These are phyloP conservation scores for Vickermania ingenoplastis DNA, from an alignment of 208 protist species.

Conservation along the genomic window DNA sequence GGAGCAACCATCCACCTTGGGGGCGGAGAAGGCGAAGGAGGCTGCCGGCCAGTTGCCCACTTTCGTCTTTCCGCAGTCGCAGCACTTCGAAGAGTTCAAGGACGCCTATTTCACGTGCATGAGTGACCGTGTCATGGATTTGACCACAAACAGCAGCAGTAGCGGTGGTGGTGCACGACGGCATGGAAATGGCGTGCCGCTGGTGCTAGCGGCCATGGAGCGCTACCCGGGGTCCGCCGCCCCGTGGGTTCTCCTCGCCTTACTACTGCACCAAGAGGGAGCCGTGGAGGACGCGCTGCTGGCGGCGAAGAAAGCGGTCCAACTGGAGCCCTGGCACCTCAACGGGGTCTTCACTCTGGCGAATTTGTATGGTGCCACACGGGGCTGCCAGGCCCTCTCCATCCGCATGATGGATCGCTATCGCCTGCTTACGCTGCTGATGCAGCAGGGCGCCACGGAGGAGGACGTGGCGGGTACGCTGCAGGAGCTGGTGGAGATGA, in stretches of 20 bases:
- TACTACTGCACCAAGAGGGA: constrained; percentile 50
- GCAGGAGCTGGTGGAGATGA: constrained; percentile 28
- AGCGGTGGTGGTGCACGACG: background rate
- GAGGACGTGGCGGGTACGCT: constrained; percentile 36
- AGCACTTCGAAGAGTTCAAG: constrained; percentile 41
- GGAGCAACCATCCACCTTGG: background rate
- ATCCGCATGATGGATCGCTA: constrained; percentile 73
- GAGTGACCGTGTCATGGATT: constrained; percentile 12
- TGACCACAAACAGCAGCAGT: background rate
- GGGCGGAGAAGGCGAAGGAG: background rate
- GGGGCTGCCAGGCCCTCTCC: constrained; percentile 33
- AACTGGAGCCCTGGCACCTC: constrained; percentile 48
- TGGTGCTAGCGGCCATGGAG: constrained; percentile 48
- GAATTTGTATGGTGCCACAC: constrained; percentile 57
- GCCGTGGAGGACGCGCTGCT: constrained; percentile 47
- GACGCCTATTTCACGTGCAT: constrained; percentile 50
- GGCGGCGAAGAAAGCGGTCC: constrained; percentile 48
- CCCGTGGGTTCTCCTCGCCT: constrained; percentile 57
- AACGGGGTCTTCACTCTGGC: constrained; percentile 42
- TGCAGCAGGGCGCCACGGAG: constrained; percentile 39
- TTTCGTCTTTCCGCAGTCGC: constrained; percentile 32
- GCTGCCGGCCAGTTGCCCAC: no score
- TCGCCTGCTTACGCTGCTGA: constrained; percentile 44
- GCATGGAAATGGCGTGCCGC: background rate
- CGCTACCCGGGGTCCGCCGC: constrained; percentile 44